phyloP scores from a whole-genome alignment of 495 filamentous ascomycete genomes.

The Melanomma pulvis-pyrius region DNA sequence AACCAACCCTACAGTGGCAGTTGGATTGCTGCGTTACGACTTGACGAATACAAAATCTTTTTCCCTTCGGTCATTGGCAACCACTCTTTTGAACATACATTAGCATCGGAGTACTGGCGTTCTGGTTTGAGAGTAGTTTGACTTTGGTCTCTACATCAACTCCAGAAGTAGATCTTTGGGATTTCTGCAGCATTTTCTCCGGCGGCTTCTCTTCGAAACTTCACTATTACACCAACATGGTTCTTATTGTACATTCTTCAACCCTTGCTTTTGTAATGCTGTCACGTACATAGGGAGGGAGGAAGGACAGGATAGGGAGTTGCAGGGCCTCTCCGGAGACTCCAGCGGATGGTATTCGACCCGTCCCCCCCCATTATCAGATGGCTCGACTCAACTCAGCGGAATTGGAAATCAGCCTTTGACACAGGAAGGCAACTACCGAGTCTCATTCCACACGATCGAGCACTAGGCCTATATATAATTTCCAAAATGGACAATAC shows the following conservation, averaged over 20 bases:
- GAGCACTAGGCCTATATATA: neutral
- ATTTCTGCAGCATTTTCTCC: neutral
- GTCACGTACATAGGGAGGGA: conserved; percentile 26
- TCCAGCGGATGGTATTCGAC: neutral
- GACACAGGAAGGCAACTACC: neutral
- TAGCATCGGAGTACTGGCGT: conserved; percentile 27
- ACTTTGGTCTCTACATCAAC: conserved; percentile 8
- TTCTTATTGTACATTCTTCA: conserved; percentile 8
- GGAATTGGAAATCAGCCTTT: neutral
- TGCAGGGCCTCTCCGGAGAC: neutral
- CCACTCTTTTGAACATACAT: neutral
- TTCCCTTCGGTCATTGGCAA: neutral
- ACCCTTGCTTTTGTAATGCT: conserved; percentile 21
- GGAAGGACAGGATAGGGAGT: neutral
- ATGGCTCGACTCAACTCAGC: neutral
- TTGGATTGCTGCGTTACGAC: conserved; percentile 19
- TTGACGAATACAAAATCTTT: conserved; percentile 18
- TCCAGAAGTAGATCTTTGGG: neutral
- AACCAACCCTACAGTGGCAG: neutral
- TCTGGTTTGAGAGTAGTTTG: neutral
- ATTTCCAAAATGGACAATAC: neutral
- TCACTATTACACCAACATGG: neutral
- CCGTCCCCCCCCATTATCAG: neutral
- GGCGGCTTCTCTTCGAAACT: neutral
- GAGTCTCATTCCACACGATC: neutral